A percentile compares a stretch with the other conserved stretches of the same genome.
phyloP scores from a whole-genome alignment of 225 moss, liverwort and hornwort genomes.

The Marchantia paleacea region DNA sequence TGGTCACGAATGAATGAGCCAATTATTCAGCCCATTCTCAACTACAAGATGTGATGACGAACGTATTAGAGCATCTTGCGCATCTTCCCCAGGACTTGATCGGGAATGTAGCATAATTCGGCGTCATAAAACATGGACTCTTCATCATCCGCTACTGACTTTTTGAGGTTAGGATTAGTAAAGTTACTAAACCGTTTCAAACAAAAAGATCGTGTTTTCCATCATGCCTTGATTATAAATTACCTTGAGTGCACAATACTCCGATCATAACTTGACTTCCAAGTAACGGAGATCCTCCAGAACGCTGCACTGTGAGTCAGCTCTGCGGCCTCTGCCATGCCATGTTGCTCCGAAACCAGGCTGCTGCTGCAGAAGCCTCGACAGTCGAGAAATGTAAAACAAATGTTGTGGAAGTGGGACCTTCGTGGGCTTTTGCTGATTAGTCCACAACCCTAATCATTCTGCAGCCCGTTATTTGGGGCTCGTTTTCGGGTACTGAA shows the following conservation, averaged over 20 bases:
- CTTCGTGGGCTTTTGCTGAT: slow-evolving; percentile 3
- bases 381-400: neutral
- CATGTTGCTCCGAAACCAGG: neutral
- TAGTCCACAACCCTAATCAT: neutral
- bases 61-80: neutral
- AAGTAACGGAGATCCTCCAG: neutral
- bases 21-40: neutral
- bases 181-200: too few species aligned
- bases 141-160: neutral
- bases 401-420: neutral
- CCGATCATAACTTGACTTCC: neutral
- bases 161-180: neutral
- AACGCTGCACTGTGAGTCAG: neutral
- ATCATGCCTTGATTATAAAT: neutral
- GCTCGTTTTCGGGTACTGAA: neutral
- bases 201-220: neutral
- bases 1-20: neutral
- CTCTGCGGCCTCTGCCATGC: neutral
- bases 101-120: neutral
- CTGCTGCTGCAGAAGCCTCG: neutral
- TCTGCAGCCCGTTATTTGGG: neutral
- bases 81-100: neutral
- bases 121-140: neutral
- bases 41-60: neutral
- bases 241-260: neutral